Conservation (phyloP, 176 grass and related monocot genomes). For the Hordeum vulgare region DNA sequence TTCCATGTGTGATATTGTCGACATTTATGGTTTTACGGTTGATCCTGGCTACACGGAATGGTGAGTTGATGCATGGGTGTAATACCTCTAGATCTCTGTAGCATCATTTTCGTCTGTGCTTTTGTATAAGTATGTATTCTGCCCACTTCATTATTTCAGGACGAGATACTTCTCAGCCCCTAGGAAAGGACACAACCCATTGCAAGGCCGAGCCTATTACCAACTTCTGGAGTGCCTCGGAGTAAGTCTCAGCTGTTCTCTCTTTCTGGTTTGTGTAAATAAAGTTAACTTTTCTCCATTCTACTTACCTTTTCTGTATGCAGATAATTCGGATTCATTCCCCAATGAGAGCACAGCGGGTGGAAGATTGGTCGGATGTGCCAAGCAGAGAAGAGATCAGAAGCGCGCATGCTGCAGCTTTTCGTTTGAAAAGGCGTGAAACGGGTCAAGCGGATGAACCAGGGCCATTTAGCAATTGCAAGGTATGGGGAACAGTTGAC, state of each 20-base stretch:
- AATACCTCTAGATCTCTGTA: constrained; percentile 3
- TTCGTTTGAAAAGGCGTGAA: constrained; percentile 55
- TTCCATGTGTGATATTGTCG: constrained; percentile 92
- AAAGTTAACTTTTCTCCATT: not conserved
- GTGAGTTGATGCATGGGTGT: constrained; percentile 34
- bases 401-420: constrained; percentile 58
- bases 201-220: constrained; percentile 95
- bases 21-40: constrained; percentile 95
- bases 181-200: constrained; percentile 88
- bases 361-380: constrained; percentile 80
- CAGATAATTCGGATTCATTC: constrained; percentile 91
- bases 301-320: not conserved
- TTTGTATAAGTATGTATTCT: constrained; percentile 15
- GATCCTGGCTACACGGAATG: constrained; percentile 96
- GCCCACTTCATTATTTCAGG: constrained; percentile 45
- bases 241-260: constrained; percentile 30
- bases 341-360: constrained; percentile 80
- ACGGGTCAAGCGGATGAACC: constrained; percentile 31
- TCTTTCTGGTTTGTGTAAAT: not conserved
- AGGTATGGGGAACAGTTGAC: constrained; percentile 75
- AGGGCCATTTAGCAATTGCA: constrained; percentile 82
- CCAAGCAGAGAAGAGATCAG: constrained; percentile 71
- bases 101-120: not conserved
- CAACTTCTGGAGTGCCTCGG: constrained; percentile 98
- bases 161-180: constrained; percentile 86